These are phyloP conservation scores for Phallus indusiatus DNA, from an alignment of 768 basidiomycete species.

Conservation along the genomic window DNA sequence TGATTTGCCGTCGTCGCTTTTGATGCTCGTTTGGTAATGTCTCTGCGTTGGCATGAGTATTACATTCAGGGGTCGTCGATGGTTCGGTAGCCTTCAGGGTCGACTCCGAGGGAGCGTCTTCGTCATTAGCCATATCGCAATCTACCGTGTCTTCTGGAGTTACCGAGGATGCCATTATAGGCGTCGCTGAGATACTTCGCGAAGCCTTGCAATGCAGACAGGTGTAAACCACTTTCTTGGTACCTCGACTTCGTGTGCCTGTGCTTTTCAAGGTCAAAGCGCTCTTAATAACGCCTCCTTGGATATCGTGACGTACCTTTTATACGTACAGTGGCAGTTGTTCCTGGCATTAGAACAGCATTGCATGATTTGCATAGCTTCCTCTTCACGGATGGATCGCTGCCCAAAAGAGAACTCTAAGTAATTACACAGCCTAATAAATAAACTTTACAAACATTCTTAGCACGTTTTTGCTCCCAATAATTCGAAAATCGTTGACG, in stretches of 20 bases:
- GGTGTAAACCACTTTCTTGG: conserved; percentile 41
- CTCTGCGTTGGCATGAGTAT: background rate
- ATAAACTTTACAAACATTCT: conserved; percentile 46
- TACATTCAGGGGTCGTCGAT: too few species aligned
- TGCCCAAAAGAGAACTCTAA: background rate
- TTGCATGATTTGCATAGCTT: conserved; percentile 66
- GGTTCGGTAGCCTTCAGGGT: conserved; percentile 6
- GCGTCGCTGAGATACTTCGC: conserved; percentile 64
- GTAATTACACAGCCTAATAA: background rate
- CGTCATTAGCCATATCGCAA: background rate
- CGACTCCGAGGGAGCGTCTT: background rate
- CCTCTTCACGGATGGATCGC: conserved; percentile 80
- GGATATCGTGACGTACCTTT: conserved; percentile 34
- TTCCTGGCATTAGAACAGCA: conserved; percentile 55
- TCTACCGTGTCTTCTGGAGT: background rate
- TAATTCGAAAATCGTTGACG: conserved; percentile 52
- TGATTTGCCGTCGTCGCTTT: background rate
- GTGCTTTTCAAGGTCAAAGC: conserved; percentile 19
- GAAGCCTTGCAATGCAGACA: conserved; percentile 49
- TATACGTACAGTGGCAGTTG: conserved; percentile 53
- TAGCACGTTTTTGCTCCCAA: conserved; percentile 69
- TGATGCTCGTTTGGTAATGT: background rate
- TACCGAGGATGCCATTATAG: conserved; percentile 18
- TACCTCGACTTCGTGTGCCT: conserved; percentile 41
- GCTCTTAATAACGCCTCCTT: background rate